These are phyloP conservation scores for Fusarium vanettenii DNA, from an alignment of 2,329 filamentous ascomycete genomes.

Conservation along the genomic window DNA sequence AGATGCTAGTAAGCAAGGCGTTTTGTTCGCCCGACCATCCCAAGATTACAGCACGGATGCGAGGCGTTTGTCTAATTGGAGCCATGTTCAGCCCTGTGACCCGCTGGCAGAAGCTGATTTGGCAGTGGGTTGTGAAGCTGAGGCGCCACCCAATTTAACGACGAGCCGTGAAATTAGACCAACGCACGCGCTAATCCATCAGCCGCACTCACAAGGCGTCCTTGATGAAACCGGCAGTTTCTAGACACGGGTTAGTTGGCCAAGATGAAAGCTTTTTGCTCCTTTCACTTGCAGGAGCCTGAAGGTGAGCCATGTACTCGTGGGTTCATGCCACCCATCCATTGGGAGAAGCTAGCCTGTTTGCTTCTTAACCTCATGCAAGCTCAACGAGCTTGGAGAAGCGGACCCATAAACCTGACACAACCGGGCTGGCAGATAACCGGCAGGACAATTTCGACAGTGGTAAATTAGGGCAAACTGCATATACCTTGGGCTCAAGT, in stretches of 20 bases:
- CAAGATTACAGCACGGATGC: conserved; percentile 17
- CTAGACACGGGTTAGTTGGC: background rate
- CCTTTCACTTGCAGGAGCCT: background rate
- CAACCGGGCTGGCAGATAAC: conserved; percentile 2
- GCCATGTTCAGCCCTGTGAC: conserved; percentile 40
- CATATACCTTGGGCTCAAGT: background rate
- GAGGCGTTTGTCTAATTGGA: background rate
- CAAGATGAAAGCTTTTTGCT: background rate
- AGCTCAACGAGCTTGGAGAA: background rate
- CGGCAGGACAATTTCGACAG: background rate
- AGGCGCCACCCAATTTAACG: conserved; percentile 42
- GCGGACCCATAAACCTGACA: conserved; percentile 22
- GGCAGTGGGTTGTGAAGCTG: conserved; percentile 16
- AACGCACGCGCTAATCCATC: conserved; percentile 1
- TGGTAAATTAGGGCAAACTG: background rate
- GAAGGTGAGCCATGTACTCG: background rate
- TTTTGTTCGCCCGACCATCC: background rate
- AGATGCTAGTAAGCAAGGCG: conserved; percentile 20
- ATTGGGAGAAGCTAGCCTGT: background rate
- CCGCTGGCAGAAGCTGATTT: conserved; percentile 30
- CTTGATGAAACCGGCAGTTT: conserved; percentile 1
- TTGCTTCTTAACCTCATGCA: background rate
- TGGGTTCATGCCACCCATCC: background rate
- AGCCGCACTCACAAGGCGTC: conserved; percentile 5
- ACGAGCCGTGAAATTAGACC: conserved; percentile 15